Evolutionary conservation across 1,284 basidiomycete genomes (phyloP), one percentile per base, ranked within the genome.

Genomic region (Moniliella sp.): DNA sequence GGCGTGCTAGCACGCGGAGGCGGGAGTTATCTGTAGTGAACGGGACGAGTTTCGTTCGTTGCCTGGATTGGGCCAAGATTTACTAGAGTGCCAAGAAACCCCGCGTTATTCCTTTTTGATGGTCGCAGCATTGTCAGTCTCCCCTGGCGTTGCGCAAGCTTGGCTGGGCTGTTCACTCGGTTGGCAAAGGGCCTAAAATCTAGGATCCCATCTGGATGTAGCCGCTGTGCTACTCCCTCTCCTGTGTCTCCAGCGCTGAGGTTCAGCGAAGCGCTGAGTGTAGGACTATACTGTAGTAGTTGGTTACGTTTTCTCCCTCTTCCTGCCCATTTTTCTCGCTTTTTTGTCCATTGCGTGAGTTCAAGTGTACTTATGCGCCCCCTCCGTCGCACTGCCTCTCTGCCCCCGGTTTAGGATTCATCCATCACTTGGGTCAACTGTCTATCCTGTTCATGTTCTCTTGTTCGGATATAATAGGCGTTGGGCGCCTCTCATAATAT

Each of bases 81-180:
- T 91, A 94, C 66, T 62, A 66, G 37, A 66, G 69, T 52, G 93
- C 94, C 81, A 78, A 77, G 60, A 93, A 94, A 69, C 88, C 88
- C 16, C 59, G 61, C 4, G n/a, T n/a, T n/a, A n/a, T 58, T 61
- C 23, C 43, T 62, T 8, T 94, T 94, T 54, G 88, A 97, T 55
- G 84, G 83, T 3, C 70, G 84, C 25, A 67, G 81, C 37, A 66
- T 94, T 50, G 68, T 93, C 34, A 77, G 94, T 59, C n/a, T n/a
- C 73, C 73, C 9, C 72, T 74, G 35, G 70, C 70, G 60, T 68
- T 97, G 41, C 71, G 72, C 48, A 62, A 72, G 58, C 88, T 94
- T 53, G 88, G 88, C 28, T 97, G 94, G 74, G 78, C 76, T 65
- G 88, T 88, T 21, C 53, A 61, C 34, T 46, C 50, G 9, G 62